phyloP scores from a whole-genome alignment of 2,329 filamentous ascomycete species.

The Trichoderma brevicompactum region DNA sequence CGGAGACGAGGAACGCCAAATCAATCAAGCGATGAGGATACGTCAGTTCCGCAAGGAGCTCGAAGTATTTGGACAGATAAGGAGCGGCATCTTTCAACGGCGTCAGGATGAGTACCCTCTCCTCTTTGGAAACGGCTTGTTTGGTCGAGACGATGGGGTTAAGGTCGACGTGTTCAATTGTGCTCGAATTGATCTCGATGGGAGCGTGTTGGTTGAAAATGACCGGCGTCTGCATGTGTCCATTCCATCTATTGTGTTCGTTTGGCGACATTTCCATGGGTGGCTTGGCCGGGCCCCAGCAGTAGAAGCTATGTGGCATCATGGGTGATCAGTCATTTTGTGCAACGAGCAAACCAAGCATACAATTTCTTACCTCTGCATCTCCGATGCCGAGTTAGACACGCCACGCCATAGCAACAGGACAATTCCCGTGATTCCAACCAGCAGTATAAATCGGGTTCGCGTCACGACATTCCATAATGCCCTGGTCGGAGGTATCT shows the following conservation, averaged over 20 bases:
- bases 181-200: slow-evolving; percentile 78
- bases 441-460: slow-evolving; percentile 75
- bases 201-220: slow-evolving; percentile 95
- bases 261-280: slow-evolving; percentile 94
- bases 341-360: background rate
- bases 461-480: slow-evolving; percentile 72
- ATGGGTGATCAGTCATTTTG: background rate
- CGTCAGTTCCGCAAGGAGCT: slow-evolving; percentile 84
- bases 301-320: slow-evolving; percentile 75
- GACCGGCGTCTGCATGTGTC: slow-evolving; percentile 87
- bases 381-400: slow-evolving; percentile 77
- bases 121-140: slow-evolving; percentile 77
- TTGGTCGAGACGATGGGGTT: slow-evolving; percentile 82
- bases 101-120: slow-evolving; percentile 89
- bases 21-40: slow-evolving; percentile 97
- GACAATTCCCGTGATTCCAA: slow-evolving; percentile 71
- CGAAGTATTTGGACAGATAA: slow-evolving; percentile 88
- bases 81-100: slow-evolving; percentile 86
- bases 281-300: slow-evolving; percentile 93
- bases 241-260: slow-evolving; percentile 87
- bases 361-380: slow-evolving; percentile 74
- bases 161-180: slow-evolving; percentile 80
- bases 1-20: slow-evolving; percentile 89
- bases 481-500: slow-evolving; percentile 76
- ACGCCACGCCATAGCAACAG: slow-evolving; percentile 89